Conservation (phyloP, 768 basidiomycete genomes). For the Mycena alexandri region DNA sequence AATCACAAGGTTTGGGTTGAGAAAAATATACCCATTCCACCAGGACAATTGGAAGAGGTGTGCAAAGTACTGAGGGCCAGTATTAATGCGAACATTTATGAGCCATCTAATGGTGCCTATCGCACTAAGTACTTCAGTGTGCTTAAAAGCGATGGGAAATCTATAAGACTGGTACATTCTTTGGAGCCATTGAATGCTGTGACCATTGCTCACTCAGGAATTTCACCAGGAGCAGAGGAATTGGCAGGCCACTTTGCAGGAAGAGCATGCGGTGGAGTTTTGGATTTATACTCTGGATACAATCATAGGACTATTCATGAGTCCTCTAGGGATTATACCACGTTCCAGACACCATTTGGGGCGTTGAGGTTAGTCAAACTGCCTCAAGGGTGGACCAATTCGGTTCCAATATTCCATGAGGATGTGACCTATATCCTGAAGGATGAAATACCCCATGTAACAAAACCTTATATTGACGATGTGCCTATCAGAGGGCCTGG, state of each 20-base stretch:
- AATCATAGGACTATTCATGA: too few relatives aligned
- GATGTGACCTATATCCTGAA: constrained; percentile 1
- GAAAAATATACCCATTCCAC: constrained; percentile 31
- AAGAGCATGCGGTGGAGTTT: too few relatives aligned
- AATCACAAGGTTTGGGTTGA: constrained; percentile 39
- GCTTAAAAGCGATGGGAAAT: constrained; percentile 34
- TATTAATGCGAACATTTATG: constrained; percentile 17
- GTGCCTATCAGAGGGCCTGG: not conserved
- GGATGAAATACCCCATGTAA: constrained; percentile 8
- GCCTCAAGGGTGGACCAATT: too few relatives aligned
- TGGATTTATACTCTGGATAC: too few relatives aligned
- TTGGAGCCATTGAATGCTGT: not conserved
- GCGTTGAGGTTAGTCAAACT: too few relatives aligned
- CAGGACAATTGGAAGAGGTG: constrained; percentile 29
- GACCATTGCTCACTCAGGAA: too few relatives aligned
- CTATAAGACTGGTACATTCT: not conserved
- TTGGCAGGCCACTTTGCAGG: too few relatives aligned
- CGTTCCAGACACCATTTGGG: too few relatives aligned
- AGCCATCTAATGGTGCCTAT: constrained; percentile 34
- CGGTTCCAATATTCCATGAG: too few relatives aligned
- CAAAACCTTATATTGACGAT: constrained; percentile 2
- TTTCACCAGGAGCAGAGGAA: too few relatives aligned
- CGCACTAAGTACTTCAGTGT: constrained; percentile 48
- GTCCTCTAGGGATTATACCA: too few relatives aligned
- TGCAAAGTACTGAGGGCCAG: constrained; percentile 29